Base-by-base conservation (phyloP, 768 basidiomycete genomes). In the Pleurotus tuber-regium region DNA sequence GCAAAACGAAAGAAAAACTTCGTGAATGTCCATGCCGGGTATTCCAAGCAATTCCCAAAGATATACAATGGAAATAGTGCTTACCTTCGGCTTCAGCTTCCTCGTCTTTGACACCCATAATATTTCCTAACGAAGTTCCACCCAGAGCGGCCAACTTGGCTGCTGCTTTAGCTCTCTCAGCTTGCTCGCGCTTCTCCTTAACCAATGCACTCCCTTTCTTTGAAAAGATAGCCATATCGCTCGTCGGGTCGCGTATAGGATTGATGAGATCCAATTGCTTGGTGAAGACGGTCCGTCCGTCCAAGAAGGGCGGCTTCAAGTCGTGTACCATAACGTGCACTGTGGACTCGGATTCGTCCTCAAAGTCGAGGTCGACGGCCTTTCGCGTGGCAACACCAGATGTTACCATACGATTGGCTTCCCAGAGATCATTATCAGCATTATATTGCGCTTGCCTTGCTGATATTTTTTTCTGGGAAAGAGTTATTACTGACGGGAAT, bases 251-350 rank as follows among this genome's bases (percentile, higher is more conserved):
- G 36, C 90, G 84, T 57, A 98, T 91, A 2, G 97, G 97, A 62
- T 98, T 98, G 69, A 98, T 92, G 0, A 96, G 95, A 42, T 98
- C 97, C 7, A 98, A 78, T 63, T 98, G 97, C 65, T 89, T 94
- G 2, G 97, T 99, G 68, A 89, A 99, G 0, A 98, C 91, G 0
- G 90, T 92, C 19, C 92, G 89, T 0, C 97, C 97, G 62, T 99
- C 97, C 55, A 99, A 78, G 77, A 98, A 99, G 1, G 97, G 97
- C 0, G 97, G 97, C 61, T 96, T 98, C 49, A 98, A 80, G 66
- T 97, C 88, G 60, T 98, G 97, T 4, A 97, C 89, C 75, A 99
- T 90, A 49, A 99, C 92, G 63, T 98, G 97, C 1, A 98, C 96
- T 0, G 93, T 90, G 2, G 94, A 94, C 63, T 96, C 93, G 0